Evolutionary conservation across 2,329 filamentous ascomycete species (phyloP), one percentile per base, ranked within the genome.

Genomic region (Fusarium miscanthi): DNA sequence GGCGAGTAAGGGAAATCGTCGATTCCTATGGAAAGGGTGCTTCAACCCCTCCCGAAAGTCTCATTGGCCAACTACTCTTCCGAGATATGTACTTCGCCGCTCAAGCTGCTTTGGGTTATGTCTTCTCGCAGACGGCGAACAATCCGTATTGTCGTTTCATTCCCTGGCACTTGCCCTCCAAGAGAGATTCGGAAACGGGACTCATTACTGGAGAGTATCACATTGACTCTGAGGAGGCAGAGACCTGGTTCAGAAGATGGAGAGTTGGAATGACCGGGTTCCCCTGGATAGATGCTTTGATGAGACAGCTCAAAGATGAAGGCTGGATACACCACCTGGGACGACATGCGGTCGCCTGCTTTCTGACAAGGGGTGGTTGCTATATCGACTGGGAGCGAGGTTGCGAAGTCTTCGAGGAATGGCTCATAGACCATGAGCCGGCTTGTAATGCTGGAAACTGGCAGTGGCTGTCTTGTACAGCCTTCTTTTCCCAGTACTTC

Each of bases 1-100:
- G 92, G 89, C 86, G 88, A 30, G 89, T 90, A 1, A 87, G 90
- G 76, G 89, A 90, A 31, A 85, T 92, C 2, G 85, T 93, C 5
- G 82, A 87, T 8, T 82, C 83, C 16, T 89, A 89, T 74, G 87
- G 87, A 38, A 85, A 85, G 38, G 85, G 85, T 5, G 88, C 87
- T 6, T 91, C 89, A 12, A 83, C 84, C 31, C 89, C 91, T 2
- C 93, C 93, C 0, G 89, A 89, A n/a, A 92, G 89, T 68, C 80
- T 95, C 21, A 90, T 87, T 0, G 93, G 93, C 6, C 93, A 95
- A 74, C 81, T 95, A 3, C 84, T 94, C 16, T 95, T 95, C 79
- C 87, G 93, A 21, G 93, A 95, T 78, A 95, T 95, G 93, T 95
- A 94, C 80, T 94, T 95, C 74, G 92, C 88, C 19, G 92, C 92